phyloP scores from a whole-genome alignment of 2,329 filamentous ascomycete genomes.

The Fragosphaeria purpurea region DNA sequence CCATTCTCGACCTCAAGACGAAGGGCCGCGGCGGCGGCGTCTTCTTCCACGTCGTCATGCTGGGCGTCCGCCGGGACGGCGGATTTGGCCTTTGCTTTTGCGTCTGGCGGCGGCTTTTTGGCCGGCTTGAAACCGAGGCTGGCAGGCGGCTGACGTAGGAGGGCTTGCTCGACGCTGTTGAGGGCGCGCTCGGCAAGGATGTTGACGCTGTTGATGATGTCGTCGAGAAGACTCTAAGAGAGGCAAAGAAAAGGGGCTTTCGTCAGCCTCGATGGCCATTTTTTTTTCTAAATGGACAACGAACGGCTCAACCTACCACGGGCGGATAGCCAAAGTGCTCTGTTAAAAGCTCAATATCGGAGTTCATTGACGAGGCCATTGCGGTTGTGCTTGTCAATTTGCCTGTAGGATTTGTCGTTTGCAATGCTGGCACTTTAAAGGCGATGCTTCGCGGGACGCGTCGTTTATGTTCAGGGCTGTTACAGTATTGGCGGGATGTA shows the following conservation, averaged over 20 bases:
- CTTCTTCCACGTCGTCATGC: not conserved
- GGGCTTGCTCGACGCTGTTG: slow-evolving; percentile 74
- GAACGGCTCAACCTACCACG: slow-evolving; percentile 48
- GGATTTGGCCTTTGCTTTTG: not conserved
- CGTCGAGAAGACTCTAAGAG: slow-evolving; percentile 77
- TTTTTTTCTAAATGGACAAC: too few relatives aligned
- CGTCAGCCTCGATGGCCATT: too few relatives aligned
- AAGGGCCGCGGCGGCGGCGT: slow-evolving; percentile 31
- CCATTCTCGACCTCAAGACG: slow-evolving; percentile 77
- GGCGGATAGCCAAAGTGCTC: slow-evolving; percentile 95
- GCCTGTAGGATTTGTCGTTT: too few relatives aligned
- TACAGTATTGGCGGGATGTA: too few relatives aligned
- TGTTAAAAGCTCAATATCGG: slow-evolving; percentile 64
- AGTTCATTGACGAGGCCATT: slow-evolving; percentile 21
- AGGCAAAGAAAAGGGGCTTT: too few relatives aligned
- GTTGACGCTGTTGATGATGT: slow-evolving; percentile 96
- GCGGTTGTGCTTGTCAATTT: not conserved
- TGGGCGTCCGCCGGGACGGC: slow-evolving; percentile 5
- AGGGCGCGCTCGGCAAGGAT: slow-evolving; percentile 84
- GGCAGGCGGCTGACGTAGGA: slow-evolving; percentile 62
- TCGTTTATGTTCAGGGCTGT: not conserved
- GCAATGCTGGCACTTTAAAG: not conserved
- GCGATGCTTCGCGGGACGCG: slow-evolving; percentile 2
- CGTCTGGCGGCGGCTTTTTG: slow-evolving; percentile 7
- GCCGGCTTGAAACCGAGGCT: slow-evolving; percentile 64